Percentiles rank a stretch among this genome's conserved stretches.
Conservation (phyloP, 2,329 filamentous ascomycete genomes). For the Penicillium paneum region DNA sequence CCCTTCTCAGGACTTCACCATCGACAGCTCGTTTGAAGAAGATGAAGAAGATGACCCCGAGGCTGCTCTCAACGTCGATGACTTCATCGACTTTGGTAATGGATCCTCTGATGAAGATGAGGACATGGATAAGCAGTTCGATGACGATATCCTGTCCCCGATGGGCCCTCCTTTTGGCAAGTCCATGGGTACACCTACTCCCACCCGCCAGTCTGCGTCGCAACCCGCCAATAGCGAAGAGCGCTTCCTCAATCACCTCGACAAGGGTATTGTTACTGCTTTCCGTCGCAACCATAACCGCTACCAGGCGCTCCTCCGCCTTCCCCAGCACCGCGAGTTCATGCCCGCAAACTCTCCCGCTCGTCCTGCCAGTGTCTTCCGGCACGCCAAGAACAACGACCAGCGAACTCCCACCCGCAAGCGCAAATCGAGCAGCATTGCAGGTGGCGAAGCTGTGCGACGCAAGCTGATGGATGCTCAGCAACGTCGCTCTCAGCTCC, state of each 20-base stretch:
- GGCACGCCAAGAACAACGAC: slow-evolving; percentile 40
- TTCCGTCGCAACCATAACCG: slow-evolving; percentile 63
- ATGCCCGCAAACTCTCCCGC: slow-evolving; percentile 46
- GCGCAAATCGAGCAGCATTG: slow-evolving; percentile 37
- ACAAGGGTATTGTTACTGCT: slow-evolving; percentile 69
- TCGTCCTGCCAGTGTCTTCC: slow-evolving; percentile 43
- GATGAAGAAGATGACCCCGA: slow-evolving; percentile 65
- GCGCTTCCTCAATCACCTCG: slow-evolving; percentile 63
- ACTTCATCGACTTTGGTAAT: slow-evolving; percentile 68
- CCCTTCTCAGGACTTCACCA: slow-evolving; percentile 56
- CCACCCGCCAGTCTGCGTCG: slow-evolving; percentile 32
- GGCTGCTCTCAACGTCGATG: slow-evolving; percentile 61
- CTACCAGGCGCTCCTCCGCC: slow-evolving; percentile 49
- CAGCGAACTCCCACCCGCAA: slow-evolving; percentile 42
- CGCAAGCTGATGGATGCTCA: slow-evolving; percentile 45
- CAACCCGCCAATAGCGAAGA: slow-evolving; percentile 39
- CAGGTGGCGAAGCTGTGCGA: slow-evolving; percentile 42
- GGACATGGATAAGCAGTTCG: slow-evolving; percentile 49
- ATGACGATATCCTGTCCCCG: slow-evolving; percentile 45
- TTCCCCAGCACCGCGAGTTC: slow-evolving; percentile 47
- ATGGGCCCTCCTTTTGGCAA: slow-evolving; percentile 48
- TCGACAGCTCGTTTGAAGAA: slow-evolving; percentile 59
- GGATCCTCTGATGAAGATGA: slow-evolving; percentile 58
- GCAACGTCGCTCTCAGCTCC: slow-evolving; percentile 38
- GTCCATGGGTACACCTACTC: slow-evolving; percentile 35